Conservation (phyloP, 257 asterid species). For the Jaltomata sinuosa region DNA sequence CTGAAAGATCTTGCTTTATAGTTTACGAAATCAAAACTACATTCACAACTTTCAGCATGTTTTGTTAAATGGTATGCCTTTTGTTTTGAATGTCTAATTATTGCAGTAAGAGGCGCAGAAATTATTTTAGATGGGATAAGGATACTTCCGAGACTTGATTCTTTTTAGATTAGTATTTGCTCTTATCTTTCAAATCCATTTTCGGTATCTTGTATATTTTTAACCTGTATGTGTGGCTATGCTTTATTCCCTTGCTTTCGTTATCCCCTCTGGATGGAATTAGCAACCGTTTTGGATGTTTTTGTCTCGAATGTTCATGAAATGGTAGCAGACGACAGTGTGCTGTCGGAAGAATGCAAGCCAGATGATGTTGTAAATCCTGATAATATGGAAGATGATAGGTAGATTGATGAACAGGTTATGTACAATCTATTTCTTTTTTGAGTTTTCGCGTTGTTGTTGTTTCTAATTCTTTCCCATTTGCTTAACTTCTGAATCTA, state of each 20-base stretch:
- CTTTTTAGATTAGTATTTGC: not conserved
- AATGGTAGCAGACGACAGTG: constrained; percentile 31
- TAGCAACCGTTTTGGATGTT: not conserved
- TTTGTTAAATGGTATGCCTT: not conserved
- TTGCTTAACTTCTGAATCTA: not conserved
- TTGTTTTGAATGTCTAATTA: not conserved
- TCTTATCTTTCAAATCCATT: not conserved
- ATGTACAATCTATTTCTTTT: not conserved
- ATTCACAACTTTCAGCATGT: not conserved
- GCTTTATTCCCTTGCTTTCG: not conserved
- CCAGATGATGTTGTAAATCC: constrained; percentile 19
- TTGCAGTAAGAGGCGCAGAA: not conserved
- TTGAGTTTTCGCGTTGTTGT: not conserved
- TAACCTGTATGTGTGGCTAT: not conserved
- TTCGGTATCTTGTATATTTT: not conserved
- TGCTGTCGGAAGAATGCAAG: constrained; percentile 21
- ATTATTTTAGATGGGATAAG: not conserved
- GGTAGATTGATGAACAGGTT: not conserved
- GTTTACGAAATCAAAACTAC: not conserved
- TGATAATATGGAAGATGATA: constrained; percentile 27
- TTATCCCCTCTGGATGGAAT: not conserved
- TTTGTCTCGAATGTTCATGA: constrained; percentile 2
- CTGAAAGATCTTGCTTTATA: not conserved
- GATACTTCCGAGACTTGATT: not conserved
- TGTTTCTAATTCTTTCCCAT: not conserved